These are phyloP conservation scores for Parastagonospora nodorum DNA, from an alignment of 2,329 filamentous ascomycete species.

Conservation along the genomic window DNA sequence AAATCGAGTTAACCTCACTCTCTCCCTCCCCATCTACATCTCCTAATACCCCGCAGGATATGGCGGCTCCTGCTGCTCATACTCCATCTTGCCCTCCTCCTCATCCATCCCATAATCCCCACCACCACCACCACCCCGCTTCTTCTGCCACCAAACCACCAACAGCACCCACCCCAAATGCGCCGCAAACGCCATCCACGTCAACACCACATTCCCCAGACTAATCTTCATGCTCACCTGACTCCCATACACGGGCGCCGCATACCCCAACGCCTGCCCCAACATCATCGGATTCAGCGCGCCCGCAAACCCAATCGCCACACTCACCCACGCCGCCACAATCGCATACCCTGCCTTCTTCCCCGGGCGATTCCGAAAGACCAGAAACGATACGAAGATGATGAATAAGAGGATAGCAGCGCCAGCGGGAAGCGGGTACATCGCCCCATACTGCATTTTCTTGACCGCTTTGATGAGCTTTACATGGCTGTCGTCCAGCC, in stretches of 20 bases:
- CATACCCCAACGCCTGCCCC: neutral
- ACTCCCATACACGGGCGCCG: neutral
- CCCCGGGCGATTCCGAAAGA: neutral
- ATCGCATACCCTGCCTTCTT: neutral
- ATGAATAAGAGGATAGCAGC: neutral
- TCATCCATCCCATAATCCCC: neutral
- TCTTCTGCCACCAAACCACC: neutral
- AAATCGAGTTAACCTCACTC: no score
- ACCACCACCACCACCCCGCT: neutral
- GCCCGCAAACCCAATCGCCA: constrained; percentile 1
- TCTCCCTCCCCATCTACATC: no score
- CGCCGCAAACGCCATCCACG: neutral
- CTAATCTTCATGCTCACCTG: neutral
- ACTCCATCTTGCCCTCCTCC: neutral
- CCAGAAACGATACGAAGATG: neutral
- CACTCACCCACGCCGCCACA: neutral
- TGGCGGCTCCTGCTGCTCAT: neutral
- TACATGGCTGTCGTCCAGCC: neutral
- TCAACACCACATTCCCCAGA: constrained; percentile 1
- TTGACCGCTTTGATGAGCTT: neutral
- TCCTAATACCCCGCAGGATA: neutral
- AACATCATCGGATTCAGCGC: neutral
- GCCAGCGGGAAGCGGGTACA: neutral
- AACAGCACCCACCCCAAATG: neutral
- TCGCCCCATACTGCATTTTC: neutral